Evolutionary conservation across 2,329 filamentous ascomycete genomes (phyloP), one percentile per base, ranked within the genome.

Genomic region (Xylariaceae sp.): DNA sequence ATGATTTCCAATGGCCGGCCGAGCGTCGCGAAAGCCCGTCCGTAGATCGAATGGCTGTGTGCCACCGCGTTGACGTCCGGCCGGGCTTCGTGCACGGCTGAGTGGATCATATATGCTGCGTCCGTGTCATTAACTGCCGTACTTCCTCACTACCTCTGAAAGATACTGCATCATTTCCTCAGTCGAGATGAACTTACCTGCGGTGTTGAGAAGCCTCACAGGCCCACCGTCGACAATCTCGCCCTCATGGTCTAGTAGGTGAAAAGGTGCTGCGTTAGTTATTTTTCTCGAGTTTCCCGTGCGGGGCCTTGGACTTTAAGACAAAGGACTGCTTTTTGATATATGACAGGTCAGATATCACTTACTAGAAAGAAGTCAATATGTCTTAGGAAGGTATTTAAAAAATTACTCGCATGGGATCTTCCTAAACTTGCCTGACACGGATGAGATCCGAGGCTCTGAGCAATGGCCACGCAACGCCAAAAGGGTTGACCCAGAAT

Each of bases 401-500:
- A n/a, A n/a, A n/a, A n/a, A n/a, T n/a, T n/a, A n/a, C n/a, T n/a
- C n/a, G n/a, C n/a, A n/a, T n/a, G n/a, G n/a, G n/a, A n/a, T n/a
- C n/a, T n/a, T n/a, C n/a, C n/a, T n/a, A n/a, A n/a, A n/a, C n/a
- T n/a, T n/a, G n/a, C n/a, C n/a, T 75, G 1, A 89, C 84, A 14
- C 79, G 80, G 48, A 89, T 87, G n/a, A 89, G 74, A 57, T 89
- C 84, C 0, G 81, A 84, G 0, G 78, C 75, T 51, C 81, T 85
- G 41, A 88, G 80, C 48, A 82, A 71, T 6, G 78, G 79, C 69
- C 86, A 87, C 2, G 81, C 76, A 1, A 82, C 75, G 11, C 83
- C 83, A 50, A 87, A 84, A 0, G 84, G 84, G 58, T 87, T 87
- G 5, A 88, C 81, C 84, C 83, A 86, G 69, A 86, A 86, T 0